Conservation (phyloP, 208 protist genomes). For the Spongospora subterranea region DNA sequence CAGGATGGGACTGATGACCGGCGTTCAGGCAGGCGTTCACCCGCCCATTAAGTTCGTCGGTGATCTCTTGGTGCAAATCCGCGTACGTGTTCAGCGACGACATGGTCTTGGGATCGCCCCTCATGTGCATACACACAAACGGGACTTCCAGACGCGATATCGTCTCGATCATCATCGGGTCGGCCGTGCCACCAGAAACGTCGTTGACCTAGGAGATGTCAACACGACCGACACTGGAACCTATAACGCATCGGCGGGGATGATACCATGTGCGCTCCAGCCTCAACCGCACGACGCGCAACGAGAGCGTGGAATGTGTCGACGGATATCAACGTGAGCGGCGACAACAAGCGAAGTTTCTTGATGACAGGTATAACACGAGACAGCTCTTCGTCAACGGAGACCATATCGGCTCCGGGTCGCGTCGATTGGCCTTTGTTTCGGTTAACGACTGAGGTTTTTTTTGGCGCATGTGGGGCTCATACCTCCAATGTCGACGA, state of each 20-base stretch:
- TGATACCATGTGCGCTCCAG: background rate
- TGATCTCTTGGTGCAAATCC: background rate
- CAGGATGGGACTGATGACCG: too few relatives aligned
- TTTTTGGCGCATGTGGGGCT: background rate
- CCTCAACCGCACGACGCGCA: background rate
- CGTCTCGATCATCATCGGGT: background rate
- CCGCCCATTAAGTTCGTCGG: background rate
- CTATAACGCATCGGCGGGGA: too few relatives aligned
- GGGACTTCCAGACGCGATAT: background rate
- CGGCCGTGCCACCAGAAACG: conserved; percentile 11
- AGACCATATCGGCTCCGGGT: background rate
- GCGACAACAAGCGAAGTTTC: background rate
- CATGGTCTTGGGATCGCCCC: background rate
- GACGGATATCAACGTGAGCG: background rate
- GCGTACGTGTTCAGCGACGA: background rate
- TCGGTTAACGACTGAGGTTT: background rate
- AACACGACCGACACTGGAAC: too few relatives aligned
- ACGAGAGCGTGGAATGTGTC: conserved; percentile 50
- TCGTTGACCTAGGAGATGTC: background rate
- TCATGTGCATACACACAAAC: conserved; percentile 43
- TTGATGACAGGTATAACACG: background rate
- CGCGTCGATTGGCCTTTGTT: conserved; percentile 23
- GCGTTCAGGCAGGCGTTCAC: too few relatives aligned
- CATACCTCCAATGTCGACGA: conserved; percentile 38
- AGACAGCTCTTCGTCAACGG: background rate